A percentile compares a stretch with the other conserved stretches of the same genome.
Conservation (phyloP, 345 rosid genomes). For the Tarenaya hassleriana region DNA sequence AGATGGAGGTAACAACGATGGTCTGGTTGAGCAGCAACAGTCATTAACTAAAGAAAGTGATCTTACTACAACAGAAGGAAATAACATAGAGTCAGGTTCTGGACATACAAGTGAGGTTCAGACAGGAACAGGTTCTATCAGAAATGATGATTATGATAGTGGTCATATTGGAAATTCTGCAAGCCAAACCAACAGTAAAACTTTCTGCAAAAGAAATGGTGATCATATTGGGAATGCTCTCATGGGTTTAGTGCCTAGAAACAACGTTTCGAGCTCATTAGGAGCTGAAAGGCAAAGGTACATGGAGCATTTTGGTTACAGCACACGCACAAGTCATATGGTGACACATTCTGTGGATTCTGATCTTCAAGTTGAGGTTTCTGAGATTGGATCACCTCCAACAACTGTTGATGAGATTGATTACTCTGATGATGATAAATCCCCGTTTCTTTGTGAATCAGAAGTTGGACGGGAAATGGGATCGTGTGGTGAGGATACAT, state of each 20-base stretch:
- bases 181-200: constrained; percentile 26
- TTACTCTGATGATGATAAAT: constrained; percentile 54
- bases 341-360: constrained; percentile 68
- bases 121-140: constrained; percentile 30
- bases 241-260: constrained; percentile 36
- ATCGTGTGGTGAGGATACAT: constrained; percentile 36
- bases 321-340: constrained; percentile 37
- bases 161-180: constrained; percentile 34
- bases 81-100: constrained; percentile 26
- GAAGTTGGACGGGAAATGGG: constrained; percentile 40
- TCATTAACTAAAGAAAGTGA: constrained; percentile 20
- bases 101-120: constrained; percentile 25
- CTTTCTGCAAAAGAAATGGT: constrained; percentile 20
- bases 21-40: constrained; percentile 24
- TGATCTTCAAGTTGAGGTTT: constrained; percentile 91
- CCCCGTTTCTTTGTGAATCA: constrained; percentile 47
- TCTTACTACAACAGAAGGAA: constrained; percentile 8
- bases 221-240: constrained; percentile 25
- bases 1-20: too few species aligned
- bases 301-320: constrained; percentile 38
- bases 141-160: constrained; percentile 29
- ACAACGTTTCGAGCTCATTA: constrained; percentile 35
- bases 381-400: constrained; percentile 75
- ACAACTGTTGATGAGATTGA: constrained; percentile 44
- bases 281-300: constrained; percentile 32